Evolutionary conservation across 257 asterid genomes (phyloP), one percentile per base, ranked within the genome.

Genomic region (Paulownia fortunei): DNA sequence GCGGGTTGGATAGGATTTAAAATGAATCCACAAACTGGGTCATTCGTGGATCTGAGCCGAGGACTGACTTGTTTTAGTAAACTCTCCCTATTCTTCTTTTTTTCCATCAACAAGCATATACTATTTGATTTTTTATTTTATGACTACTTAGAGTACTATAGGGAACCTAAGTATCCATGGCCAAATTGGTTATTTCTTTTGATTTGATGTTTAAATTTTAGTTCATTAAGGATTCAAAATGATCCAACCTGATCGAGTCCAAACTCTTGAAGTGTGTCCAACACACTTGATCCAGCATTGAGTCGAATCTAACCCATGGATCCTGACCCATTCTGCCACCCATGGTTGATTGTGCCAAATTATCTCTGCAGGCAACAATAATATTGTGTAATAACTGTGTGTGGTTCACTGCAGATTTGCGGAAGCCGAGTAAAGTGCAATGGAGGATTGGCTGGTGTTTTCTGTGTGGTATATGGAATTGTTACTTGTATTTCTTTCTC

Each of bases 351-450:
- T 9, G 60, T 19, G 13, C 41, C 26, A 3, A 62, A 52, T 47
- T 34, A 1, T 39, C 10, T 41, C 13, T 15, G 13, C n/a, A 11
- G 54, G 44, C 52, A n/a, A 8, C 11, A 60, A 15, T 46, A 18
- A 8, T 19, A 67, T 18, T 8, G 16, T 34, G 74, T 60, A 68
- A 61, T 72, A 55, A 18, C 6, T 76, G 42, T 67, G 21, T 64
- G 69, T 80, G 73, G 23, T 81, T 16, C 24, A 56, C 32, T 80
- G 36, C 83, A 86, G 90, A 68, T 86, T 84, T 24, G 90, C 88
- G 0, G 90, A 87, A 42, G 84, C 70, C 1, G 73, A 82, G 76
- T 79, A 47, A 74, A 69, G 30, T 54, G 27, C 16, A 62, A 42
- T 12, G 49, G 76, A 56, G 39, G 75, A 77, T 21, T 30, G 15